Evolutionary conservation across 306 rosid species (phyloP), one percentile per base, ranked within the genome.

Genomic region (Lathyrus sativus): DNA sequence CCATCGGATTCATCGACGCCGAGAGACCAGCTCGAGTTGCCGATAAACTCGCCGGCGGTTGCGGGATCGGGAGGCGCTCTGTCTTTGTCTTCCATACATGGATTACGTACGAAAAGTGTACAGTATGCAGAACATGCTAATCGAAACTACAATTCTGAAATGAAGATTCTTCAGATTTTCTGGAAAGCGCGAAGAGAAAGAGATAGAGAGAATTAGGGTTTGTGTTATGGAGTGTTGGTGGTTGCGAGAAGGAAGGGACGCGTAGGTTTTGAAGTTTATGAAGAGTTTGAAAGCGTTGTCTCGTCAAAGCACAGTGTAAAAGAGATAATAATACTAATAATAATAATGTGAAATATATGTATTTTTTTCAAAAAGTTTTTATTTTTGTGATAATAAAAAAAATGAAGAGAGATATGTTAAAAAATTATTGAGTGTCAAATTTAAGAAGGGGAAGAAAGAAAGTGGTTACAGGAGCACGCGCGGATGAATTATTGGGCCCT

Each of bases 201-300:
- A 53, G 75, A 2, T 67, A 65, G 75, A 67, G 73, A 64, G 46
- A 50, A 29, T 74, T 88, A 87, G 91, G 91, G 91, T 80, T 89
- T 83, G 37, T 17, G 81, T 74, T 35, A 35, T 35, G 39, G 9
- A 35, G 39, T 35, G 59, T 35, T 38, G 82, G 55, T 81, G 72
- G 82, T 82, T 72, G 83, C 9, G 82, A 55, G 55, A 48, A 79
- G 81, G 87, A 84, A 84, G 85, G 78, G 86, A 89, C 79, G 90
- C 82, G 84, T 82, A 63, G 87, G 70, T 82, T 84, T 77, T 80
- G 74, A 78, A 80, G 81, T 79, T 84, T 81, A 76, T 82, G 74
- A 75, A 76, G 81, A 74, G 77, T 50, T 68, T 45, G 81, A 80
- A 74, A 82, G 90, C 78, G 76, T 67, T 56, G 87, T 83, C 89